phyloP scores from a whole-genome alignment of 139 green algal species.

The Micractinium conductrix region DNA sequence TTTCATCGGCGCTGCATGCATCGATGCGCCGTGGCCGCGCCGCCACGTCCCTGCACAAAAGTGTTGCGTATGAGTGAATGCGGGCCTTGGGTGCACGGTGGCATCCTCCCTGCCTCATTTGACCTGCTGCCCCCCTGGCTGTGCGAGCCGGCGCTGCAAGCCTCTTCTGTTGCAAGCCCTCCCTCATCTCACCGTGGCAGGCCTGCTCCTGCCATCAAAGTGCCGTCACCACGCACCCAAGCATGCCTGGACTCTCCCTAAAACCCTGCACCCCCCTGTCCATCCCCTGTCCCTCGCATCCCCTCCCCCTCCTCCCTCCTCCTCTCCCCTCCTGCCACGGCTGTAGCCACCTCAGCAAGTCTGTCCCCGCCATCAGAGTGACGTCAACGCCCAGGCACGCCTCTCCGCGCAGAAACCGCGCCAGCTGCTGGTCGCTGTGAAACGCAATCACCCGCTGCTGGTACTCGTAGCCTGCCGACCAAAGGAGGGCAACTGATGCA shows the following conservation, averaged over 20 bases:
- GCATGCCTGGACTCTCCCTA: too few species aligned
- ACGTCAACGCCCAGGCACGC: neutral
- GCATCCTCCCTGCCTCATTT: neutral
- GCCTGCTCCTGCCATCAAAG: too few species aligned
- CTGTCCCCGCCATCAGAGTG: neutral
- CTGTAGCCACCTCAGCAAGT: neutral
- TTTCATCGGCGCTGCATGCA: too few species aligned
- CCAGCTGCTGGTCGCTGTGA: neutral
- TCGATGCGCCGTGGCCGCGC: neutral
- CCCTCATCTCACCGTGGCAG: too few species aligned
- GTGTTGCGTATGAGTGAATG: neutral
- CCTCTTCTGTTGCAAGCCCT: too few species aligned
- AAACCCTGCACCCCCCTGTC: too few species aligned
- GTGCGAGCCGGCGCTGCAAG: neutral
- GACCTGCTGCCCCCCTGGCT: too few species aligned
- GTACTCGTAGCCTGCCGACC: conserved; percentile 10
- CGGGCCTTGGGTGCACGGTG: neutral
- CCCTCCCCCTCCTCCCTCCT: neutral
- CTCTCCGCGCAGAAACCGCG: neutral
- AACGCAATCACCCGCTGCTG: neutral
- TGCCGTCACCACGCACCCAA: too few species aligned
- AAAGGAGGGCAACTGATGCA: too few species aligned
- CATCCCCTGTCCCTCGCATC: too few species aligned
- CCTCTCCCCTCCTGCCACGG: too few species aligned
- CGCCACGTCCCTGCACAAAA: neutral